Conservation (phyloP, 2,329 filamentous ascomycete genomes). For the Aspergillus sp. region DNA sequence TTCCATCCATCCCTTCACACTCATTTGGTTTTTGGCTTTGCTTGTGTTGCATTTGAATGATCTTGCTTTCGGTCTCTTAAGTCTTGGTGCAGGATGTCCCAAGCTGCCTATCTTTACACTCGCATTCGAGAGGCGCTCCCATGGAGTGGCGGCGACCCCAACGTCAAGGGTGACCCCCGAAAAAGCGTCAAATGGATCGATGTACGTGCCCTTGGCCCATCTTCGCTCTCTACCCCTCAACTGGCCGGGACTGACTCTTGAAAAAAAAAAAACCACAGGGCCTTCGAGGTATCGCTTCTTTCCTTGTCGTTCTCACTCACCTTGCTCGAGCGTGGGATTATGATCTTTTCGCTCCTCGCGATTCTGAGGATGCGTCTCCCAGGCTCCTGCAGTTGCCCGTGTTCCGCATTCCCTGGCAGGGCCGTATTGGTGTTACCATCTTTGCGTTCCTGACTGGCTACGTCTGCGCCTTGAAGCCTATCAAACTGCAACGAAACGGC, state of each 20-base stretch:
- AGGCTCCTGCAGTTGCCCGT: constrained; percentile 52
- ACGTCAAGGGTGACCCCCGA: constrained; percentile 32
- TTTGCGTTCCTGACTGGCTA: constrained; percentile 59
- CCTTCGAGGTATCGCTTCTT: constrained; percentile 54
- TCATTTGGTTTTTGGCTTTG: constrained; percentile 4
- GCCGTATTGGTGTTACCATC: constrained; percentile 56
- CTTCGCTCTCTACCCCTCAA: not conserved
- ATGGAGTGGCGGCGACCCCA: constrained; percentile 23
- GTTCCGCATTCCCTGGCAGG: constrained; percentile 57
- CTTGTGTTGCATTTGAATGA: constrained; percentile 3
- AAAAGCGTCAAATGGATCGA: constrained; percentile 59
- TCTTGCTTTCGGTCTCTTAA: constrained; percentile 1
- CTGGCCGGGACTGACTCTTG: not conserved
- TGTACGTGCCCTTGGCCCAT: constrained; percentile 42
- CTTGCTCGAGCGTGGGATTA: constrained; percentile 54
- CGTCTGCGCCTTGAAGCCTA: constrained; percentile 56
- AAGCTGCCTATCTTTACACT: constrained; percentile 19
- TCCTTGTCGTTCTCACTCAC: constrained; percentile 55
- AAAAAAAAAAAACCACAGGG: constrained; percentile 35
- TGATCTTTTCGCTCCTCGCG: constrained; percentile 51
- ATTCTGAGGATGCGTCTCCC: constrained; percentile 42
- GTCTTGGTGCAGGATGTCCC: constrained; percentile 13
- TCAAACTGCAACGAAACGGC: constrained; percentile 51
- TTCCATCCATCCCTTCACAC: constrained; percentile 2
- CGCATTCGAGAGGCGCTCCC: constrained; percentile 22